Percentiles rank a stretch among this genome's conserved stretches.
These are phyloP conservation scores for Leccinum subgranulosum DNA, from an alignment of 768 basidiomycete species.

Conservation along the genomic window DNA sequence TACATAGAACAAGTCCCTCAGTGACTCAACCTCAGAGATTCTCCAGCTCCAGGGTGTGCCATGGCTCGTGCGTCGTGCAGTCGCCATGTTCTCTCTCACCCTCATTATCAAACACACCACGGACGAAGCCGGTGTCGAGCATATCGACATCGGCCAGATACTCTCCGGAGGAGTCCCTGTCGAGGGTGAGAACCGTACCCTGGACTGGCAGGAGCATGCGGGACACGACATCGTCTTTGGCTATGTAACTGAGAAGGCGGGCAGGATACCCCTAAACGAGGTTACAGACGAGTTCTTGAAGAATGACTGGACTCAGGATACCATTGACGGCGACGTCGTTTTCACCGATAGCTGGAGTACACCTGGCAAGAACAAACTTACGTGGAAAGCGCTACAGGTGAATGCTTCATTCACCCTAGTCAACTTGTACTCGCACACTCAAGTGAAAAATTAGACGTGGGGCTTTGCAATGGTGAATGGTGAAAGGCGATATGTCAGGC, in stretches of 20 bases:
- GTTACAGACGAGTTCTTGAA: constrained; percentile 42
- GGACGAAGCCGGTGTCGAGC: constrained; percentile 56
- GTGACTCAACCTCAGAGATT: constrained; percentile 59
- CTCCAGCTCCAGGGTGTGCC: constrained; percentile 68
- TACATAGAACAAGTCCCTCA: constrained; percentile 63
- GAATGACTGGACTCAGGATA: constrained; percentile 42
- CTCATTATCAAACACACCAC: constrained; percentile 63
- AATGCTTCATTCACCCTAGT: constrained; percentile 3
- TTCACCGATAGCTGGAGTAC: constrained; percentile 50
- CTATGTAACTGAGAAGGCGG: constrained; percentile 48
- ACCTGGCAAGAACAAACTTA: constrained; percentile 53
- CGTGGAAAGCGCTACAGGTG: constrained; percentile 68
- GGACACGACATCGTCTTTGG: constrained; percentile 65
- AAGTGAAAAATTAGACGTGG: constrained; percentile 42
- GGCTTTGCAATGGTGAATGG: constrained; percentile 59
- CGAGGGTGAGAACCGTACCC: constrained; percentile 52
- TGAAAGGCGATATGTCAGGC: constrained; percentile 58
- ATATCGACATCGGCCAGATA: constrained; percentile 64
- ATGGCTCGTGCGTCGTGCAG: constrained; percentile 68
- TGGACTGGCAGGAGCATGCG: constrained; percentile 54
- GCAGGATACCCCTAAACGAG: constrained; percentile 47
- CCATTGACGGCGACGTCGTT: constrained; percentile 34
- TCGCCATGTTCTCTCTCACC: constrained; percentile 54
- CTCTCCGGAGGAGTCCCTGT: constrained; percentile 61
- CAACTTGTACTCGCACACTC: background rate